These are phyloP conservation scores for Termitomyces sp. DNA, from an alignment of 768 basidiomycete genomes.

Conservation along the genomic window DNA sequence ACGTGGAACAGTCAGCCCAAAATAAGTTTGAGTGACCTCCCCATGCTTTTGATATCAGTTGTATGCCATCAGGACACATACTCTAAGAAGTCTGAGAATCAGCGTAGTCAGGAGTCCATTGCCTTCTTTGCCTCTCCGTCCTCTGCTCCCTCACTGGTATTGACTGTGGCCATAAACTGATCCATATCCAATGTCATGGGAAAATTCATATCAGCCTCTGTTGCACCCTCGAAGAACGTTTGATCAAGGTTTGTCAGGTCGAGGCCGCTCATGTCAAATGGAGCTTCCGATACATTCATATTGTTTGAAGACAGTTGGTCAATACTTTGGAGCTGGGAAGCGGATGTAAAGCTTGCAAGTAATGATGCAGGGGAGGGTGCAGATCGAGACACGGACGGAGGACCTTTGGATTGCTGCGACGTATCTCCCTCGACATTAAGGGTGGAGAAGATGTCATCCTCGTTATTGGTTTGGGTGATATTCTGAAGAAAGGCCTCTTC, in stretches of 20 bases:
- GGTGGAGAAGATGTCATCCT: conserved; percentile 32
- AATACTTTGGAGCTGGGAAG: conserved; percentile 25
- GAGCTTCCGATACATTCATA: conserved; percentile 18
- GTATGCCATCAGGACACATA: too few species aligned
- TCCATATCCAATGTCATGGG: conserved; percentile 55
- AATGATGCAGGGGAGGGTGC: conserved; percentile 38
- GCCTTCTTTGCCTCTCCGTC: conserved; percentile 8
- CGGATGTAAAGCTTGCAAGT: conserved; percentile 40
- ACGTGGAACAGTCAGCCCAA: too few species aligned
- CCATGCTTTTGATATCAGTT: background rate
- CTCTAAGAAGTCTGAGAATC: background rate
- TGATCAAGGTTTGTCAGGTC: conserved; percentile 43
- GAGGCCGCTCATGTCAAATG: conserved; percentile 48
- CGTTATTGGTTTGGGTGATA: conserved; percentile 17
- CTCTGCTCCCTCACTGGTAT: conserved; percentile 14
- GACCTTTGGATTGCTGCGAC: conserved; percentile 12
- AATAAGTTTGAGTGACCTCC: too few species aligned
- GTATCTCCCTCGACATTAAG: conserved; percentile 19
- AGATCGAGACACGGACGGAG: conserved; percentile 17
- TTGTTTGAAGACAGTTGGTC: conserved; percentile 17
- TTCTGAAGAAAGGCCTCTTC: conserved; percentile 35
- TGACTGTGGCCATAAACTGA: conserved; percentile 42
- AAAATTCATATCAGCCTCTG: conserved; percentile 41
- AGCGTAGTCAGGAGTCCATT: background rate
- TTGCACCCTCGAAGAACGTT: conserved; percentile 36